Evolutionary conservation across 2,329 filamentous ascomycete genomes (phyloP).

Genomic region (Pezicula carpinea): DNA sequence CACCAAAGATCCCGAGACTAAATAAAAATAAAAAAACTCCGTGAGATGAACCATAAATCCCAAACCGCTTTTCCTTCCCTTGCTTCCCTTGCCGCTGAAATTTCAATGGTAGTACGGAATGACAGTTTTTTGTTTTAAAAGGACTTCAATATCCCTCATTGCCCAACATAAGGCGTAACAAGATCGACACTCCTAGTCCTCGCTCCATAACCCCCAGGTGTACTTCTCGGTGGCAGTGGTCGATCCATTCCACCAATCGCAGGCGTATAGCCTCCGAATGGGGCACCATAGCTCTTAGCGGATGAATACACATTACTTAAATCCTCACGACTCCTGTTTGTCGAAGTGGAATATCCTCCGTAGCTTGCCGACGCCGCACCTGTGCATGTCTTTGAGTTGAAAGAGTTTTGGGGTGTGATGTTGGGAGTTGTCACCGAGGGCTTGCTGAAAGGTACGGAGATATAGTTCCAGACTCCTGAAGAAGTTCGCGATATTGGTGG

Average conservation of each 20-base stretch:
- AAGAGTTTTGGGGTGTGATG: constrained; percentile 21
- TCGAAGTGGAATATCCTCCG: neutral
- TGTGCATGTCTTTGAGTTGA: constrained; percentile 8
- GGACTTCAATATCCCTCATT: neutral
- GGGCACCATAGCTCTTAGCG: neutral
- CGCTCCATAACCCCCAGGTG: constrained; percentile 46
- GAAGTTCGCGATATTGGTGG: constrained; percentile 15
- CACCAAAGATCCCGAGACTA: no score
- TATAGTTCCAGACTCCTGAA: constrained; percentile 26
- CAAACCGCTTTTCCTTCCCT: no score
- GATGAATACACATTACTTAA: constrained; percentile 9
- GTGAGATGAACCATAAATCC: no score
- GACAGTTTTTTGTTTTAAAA: no score
- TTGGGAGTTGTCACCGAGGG: constrained; percentile 18
- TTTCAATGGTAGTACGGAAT: no score
- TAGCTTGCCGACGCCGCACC: constrained; percentile 13
- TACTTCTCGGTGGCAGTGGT: constrained; percentile 49
- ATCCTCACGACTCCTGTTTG: constrained; percentile 18
- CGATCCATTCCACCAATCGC: constrained; percentile 39
- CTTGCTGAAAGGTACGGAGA: constrained; percentile 22
- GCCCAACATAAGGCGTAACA: constrained; percentile 43
- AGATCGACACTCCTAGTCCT: constrained; percentile 60
- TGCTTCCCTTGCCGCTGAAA: no score
- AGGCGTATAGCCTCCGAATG: constrained; percentile 40
- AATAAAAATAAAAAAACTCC: no score